These are phyloP conservation scores for Beta corolliflora DNA, from an alignment of 179 eudicot genomes.

Conservation along the genomic window DNA sequence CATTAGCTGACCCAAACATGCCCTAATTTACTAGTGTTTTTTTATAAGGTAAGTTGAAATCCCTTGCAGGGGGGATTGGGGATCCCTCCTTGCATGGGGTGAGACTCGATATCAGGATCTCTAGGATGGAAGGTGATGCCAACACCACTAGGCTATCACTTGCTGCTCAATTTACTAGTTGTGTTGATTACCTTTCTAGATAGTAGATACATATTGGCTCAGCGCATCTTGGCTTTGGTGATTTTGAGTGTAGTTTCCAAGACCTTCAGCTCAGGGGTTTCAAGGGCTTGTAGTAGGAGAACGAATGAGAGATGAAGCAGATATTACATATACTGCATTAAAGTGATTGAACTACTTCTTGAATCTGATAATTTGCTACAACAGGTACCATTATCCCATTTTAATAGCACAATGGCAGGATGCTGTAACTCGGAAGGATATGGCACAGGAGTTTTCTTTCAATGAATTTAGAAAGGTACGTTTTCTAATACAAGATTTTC, in stretches of 20 bases:
- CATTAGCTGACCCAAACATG: too few species aligned
- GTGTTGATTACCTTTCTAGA: not conserved
- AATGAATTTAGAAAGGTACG: constrained; percentile 73
- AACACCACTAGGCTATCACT: too few species aligned
- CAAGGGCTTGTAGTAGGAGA: not conserved
- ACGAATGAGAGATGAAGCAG: not conserved
- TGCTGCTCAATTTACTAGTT: too few species aligned
- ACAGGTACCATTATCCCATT: constrained; percentile 72
- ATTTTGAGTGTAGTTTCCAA: not conserved
- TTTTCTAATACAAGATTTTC: not conserved
- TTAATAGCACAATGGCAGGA: constrained; percentile 82
- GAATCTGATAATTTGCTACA: constrained; percentile 10
- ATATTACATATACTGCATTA: not conserved
- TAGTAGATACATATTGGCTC: not conserved
- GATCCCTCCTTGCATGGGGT: too few species aligned
- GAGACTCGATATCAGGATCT: too few species aligned
- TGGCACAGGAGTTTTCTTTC: constrained; percentile 57
- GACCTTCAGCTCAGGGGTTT: not conserved
- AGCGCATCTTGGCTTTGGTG: not conserved
- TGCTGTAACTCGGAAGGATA: constrained; percentile 87
- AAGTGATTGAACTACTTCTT: not conserved
- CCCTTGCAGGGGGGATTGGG: too few species aligned
- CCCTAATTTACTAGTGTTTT: not conserved
- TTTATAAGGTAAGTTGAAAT: too few species aligned
- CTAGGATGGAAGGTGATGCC: too few species aligned